Base-by-base conservation (phyloP, 1,284 basidiomycete genomes). In the Schizophyllum commune region DNA sequence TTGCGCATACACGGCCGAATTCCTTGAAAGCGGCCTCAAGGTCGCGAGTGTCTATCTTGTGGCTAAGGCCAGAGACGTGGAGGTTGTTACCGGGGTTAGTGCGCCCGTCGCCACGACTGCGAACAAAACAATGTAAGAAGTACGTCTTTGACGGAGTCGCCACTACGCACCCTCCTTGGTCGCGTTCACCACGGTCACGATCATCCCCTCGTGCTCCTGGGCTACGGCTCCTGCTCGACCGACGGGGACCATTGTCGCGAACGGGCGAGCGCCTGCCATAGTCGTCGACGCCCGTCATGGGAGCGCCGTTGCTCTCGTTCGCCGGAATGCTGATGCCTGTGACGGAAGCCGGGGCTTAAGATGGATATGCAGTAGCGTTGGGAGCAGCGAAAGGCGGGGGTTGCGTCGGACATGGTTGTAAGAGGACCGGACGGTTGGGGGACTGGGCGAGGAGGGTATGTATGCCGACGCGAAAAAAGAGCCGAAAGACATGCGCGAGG, bases 51-150 rank as follows among this genome's bases (percentile, higher is more conserved):
- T 93, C 92, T 63, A 96, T 86, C 64, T 80, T 81, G 71, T 86
- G 82, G 67, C 87, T 87, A 59, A 99, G 80, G 52, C 93, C 88
- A 53, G 94, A 96, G 64, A 98, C 92, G 72, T 99, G 96, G 52
- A 99, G 81, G 77, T 98, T 98, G 80, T 97, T 98, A 59, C 96
- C 96, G 1, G 92, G 93, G 77, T 98, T 98, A 62, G 76, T 74
- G 52, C 76, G 77, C 19, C 73, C 77, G 15, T 74, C 77, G 32
- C 66, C 58, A 47, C 62, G 58, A 60, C 66, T 65, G 22, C 19
- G 15, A 21, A 11, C 27, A 19, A 3, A 21, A 55, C 27, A 11
- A 19, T 20, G 53, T 55, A 11, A 27, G 27, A 19, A 15, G 39
- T 47, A 47, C 9, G 13, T 47, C 39, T 47, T 11, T 17, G 17